These are phyloP conservation scores for Coleophoma crateriformis DNA, from an alignment of 2,329 filamentous ascomycete species.

Conservation along the genomic window DNA sequence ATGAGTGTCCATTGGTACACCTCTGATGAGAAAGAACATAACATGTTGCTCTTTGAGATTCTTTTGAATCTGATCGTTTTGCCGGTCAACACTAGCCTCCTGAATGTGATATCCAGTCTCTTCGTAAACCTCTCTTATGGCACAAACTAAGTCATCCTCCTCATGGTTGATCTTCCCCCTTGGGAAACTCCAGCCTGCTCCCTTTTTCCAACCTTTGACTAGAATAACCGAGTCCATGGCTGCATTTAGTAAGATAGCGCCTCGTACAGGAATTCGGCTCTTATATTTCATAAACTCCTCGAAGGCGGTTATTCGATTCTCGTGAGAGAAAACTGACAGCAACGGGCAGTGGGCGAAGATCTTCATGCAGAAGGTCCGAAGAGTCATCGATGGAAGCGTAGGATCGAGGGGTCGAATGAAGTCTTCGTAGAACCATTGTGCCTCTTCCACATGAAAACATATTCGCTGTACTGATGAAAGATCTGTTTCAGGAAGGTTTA, in stretches of 20 bases:
- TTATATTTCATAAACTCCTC: constrained; percentile 94
- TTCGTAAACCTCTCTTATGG: constrained; percentile 89
- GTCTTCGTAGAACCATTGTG: constrained; percentile 99
- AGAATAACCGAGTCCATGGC: constrained; percentile 92
- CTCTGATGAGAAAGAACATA: constrained; percentile 84
- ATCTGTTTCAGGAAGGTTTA: constrained; percentile 91
- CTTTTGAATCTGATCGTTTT: constrained; percentile 79
- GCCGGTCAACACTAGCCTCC: constrained; percentile 65
- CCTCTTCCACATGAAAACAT: constrained; percentile 98
- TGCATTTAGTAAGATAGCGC: constrained; percentile 87
- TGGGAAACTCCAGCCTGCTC: constrained; percentile 93
- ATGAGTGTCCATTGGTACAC: constrained; percentile 77
- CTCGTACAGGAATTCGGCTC: constrained; percentile 85
- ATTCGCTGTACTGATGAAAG: constrained; percentile 86
- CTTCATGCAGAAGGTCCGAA: constrained; percentile 79
- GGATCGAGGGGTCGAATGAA: constrained; percentile 91
- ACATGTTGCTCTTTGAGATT: constrained; percentile 92
- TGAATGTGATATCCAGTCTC: constrained; percentile 88
- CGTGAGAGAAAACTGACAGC: constrained; percentile 72
- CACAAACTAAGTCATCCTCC: constrained; percentile 89
- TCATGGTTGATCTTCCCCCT: constrained; percentile 98
- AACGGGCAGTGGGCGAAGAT: constrained; percentile 95
- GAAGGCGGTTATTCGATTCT: constrained; percentile 77
- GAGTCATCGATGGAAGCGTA: constrained; percentile 74
- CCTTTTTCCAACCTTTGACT: constrained; percentile 97